Evolutionary conservation across 768 basidiomycete genomes (phyloP), one percentile per base, ranked within the genome.

Genomic region (Leccinum barrowsii): DNA sequence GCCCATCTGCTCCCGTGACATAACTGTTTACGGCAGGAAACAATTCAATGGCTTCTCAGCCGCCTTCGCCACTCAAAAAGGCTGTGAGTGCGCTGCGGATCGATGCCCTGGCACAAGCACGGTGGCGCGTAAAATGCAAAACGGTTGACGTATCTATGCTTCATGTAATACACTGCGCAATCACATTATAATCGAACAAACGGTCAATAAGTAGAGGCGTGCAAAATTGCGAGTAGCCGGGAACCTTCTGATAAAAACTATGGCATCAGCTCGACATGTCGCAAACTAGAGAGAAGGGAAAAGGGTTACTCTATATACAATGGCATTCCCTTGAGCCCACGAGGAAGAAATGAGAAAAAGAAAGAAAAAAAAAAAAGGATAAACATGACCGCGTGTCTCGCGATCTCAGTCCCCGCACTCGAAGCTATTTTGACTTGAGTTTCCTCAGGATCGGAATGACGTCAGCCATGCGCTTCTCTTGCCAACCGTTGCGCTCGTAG

Each of bases 371-470:
- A n/a, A 32, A 42, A 19, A 19, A 44, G 42, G 5, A 19, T 19
- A 44, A 19, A 19, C 19, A 44, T 11, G 19, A 2, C 2, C n/a
- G 10, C 40, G 40, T 42, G 17, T 10, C 42, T 44, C 19, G n/a
- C 42, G 42, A 44, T 42, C 40, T 42, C 40, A 6, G 42, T 19
- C 42, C 42, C 40, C 17, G 0, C n/a, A n/a, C 11, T 42, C 42
- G 42, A 44, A 12, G 2, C 42, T 68, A 67, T 54, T 54, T 63
- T 4, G 34, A 24, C 55, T 54, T 73, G 37, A 73, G 63, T n/a
- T 59, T 54, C 57, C 71, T 71, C 26, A 73, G 28, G 35, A 56
- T 58, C n/a, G 67, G 69, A 5, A 74, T 70, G n/a, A 74, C 68
- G 8, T 74, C 73, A 1, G 46, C 50, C 53, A 74, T 19, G 28